phyloP scores from a whole-genome alignment of 2,329 filamentous ascomycete species.

The Ophiobolus disseminans region DNA sequence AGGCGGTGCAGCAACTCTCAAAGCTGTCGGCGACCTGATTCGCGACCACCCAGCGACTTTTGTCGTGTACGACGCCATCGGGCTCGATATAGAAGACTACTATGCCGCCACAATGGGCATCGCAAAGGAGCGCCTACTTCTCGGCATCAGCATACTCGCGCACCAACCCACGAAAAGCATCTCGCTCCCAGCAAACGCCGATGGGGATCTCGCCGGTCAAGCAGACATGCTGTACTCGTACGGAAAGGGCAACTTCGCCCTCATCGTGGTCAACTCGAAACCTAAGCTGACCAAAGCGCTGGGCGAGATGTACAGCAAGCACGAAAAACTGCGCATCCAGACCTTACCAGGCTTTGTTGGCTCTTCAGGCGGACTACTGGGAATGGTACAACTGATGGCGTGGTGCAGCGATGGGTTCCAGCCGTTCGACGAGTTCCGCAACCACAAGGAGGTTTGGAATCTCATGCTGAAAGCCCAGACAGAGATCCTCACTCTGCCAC shows the following conservation, averaged over 20 bases:
- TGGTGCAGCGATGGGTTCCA: slow-evolving; percentile 25
- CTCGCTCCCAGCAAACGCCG: slow-evolving; percentile 15
- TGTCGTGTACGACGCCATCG: slow-evolving; percentile 25
- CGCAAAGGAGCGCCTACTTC: slow-evolving; percentile 10
- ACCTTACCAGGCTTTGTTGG: slow-evolving; percentile 12
- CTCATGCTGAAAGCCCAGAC: slow-evolving; percentile 23
- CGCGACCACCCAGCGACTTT: slow-evolving; percentile 17
- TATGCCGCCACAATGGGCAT: slow-evolving; percentile 18
- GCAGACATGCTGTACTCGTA: slow-evolving; percentile 21
- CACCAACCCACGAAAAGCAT: slow-evolving; percentile 26
- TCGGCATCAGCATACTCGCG: slow-evolving; percentile 23
- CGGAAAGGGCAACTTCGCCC: background rate
- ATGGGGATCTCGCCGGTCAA: slow-evolving; percentile 8
- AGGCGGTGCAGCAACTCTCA: slow-evolving; percentile 19
- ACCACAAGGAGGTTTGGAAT: slow-evolving; percentile 19
- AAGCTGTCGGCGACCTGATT: slow-evolving; percentile 19
- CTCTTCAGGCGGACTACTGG: background rate
- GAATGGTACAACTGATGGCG: slow-evolving; percentile 17
- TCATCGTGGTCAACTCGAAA: slow-evolving; percentile 16
- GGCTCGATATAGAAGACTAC: slow-evolving; percentile 23
- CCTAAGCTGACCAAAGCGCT: slow-evolving; percentile 12
- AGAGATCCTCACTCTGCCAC: slow-evolving; percentile 22
- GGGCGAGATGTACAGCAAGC: slow-evolving; percentile 13
- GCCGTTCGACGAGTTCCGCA: slow-evolving; percentile 9
- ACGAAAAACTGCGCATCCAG: slow-evolving; percentile 6